Base-by-base conservation (phyloP, 768 basidiomycete genomes). In the Rickenella mellea region DNA sequence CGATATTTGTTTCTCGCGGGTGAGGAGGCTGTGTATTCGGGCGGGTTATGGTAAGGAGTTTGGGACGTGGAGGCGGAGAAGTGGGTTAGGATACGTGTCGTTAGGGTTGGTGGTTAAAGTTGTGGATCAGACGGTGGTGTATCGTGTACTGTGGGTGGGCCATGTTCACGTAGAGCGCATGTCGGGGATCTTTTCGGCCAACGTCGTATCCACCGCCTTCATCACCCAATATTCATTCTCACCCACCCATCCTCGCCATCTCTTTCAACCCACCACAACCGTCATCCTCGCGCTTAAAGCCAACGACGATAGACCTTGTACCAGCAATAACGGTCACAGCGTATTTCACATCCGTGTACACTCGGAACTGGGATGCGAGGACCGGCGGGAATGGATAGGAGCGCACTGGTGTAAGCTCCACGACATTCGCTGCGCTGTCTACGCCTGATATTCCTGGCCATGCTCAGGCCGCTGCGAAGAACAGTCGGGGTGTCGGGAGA, bases 401-500 rank as follows among this genome's bases (percentile, higher is more conserved):
- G 69, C 2, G 54, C 52, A 69, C 61, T 3, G 65, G 60, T 0
- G 74, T 71, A 38, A 89, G 66, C 8, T 67, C 67, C 11, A 67
- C 70, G 43, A 78, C 69, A 12, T 79, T 80, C 10, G 71, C 66
- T 2, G 78, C 71, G 8, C 82, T 83, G 57, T 90, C 89, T 22
- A 85, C 81, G 27, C 88, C 88, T 1, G 88, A 83, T 12, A 86
- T 71, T 24, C 83, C 88, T 52, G 91, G 75, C 84, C 87, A n/a
- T n/a, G n/a, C n/a, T n/a, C n/a, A 92, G 0, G 81, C 88, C 2
- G 78, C 73, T 15, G 71, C 70, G 49, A 92, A 80, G 7, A 40
- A 35, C 2, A 48, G 51, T n/a, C 31, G 45, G 19, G 41, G 14
- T 27, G 47, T 37, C 19, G 38, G 33, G 1, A 45, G 25, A 6